Evolutionary conservation across 192 early-diverging fungal species (phyloP).

Genomic region (Backusella luteola): DNA sequence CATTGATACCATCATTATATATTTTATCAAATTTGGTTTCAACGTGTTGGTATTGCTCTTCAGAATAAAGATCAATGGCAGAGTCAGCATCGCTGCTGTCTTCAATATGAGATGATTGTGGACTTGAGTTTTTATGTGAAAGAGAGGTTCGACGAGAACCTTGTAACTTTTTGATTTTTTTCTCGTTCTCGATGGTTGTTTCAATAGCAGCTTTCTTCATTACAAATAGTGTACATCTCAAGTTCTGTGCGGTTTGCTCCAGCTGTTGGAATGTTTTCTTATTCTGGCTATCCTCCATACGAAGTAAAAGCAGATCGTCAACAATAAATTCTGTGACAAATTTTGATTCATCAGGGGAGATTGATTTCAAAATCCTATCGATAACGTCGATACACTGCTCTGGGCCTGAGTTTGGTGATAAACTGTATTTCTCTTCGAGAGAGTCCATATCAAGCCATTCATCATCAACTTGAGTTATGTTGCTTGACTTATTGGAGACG

Average conservation of each 20-base stretch:
- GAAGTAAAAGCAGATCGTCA: conserved; percentile 53
- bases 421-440: conserved; percentile 28
- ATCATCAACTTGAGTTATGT: conserved; percentile 6
- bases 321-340: conserved; percentile 51
- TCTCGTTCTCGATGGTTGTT: conserved; percentile 37
- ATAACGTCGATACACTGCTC: conserved; percentile 45
- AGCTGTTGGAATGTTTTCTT: conserved; percentile 43
- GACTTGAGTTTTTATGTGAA: background rate
- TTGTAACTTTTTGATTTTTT: conserved; percentile 23
- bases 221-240: conserved; percentile 48
- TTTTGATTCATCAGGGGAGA: conserved; percentile 41
- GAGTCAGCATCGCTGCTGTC: conserved; percentile 26
- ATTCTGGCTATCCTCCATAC: conserved; percentile 41
- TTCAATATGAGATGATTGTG: background rate
- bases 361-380: conserved; percentile 41
- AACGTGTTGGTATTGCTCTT: conserved; percentile 8
- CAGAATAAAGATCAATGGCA: conserved; percentile 22
- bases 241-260: conserved; percentile 51
- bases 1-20: conserved; percentile 31
- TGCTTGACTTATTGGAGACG: background rate
- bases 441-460: conserved; percentile 28
- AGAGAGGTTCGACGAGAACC: conserved; percentile 4
- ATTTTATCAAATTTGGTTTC: conserved; percentile 33
- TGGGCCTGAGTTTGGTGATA: conserved; percentile 35
- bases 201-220: conserved; percentile 57